Evolutionary conservation across 352 stramenopile genomes (phyloP), one percentile per base, ranked within the genome.

Genomic region (Phytophthora aleatoria): DNA sequence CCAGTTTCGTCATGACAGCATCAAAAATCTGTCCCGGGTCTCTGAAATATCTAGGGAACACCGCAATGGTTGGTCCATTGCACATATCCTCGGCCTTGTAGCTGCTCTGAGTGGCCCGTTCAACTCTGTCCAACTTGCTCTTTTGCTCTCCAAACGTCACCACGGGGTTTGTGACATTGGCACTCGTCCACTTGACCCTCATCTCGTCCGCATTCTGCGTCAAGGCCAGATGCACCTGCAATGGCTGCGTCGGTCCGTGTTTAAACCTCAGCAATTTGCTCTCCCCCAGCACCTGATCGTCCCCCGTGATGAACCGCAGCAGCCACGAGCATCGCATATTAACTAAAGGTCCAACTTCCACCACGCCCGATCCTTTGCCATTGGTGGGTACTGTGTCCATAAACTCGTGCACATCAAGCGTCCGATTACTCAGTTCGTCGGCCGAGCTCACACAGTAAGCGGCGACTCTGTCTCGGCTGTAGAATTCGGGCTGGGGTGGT

Each of bases 131-230:
- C 41, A 75, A 43, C 5, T 68, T 67, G 0, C 71, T 45, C 11
- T 43, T 51, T 9, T 64, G 15, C 27, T 68, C 64, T 24, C 75
- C 73, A 45, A 77, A 85, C 12, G 62, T 44, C 54, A 89, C 77
- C 12, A 75, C 57, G 9, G 77, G 75, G 15, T 61, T 57, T 7
- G 55, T 53, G n/a, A 87, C 73, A 28, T 69, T 57, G 33, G 50
- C 75, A 54, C 77, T 87, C 16, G 77, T 71, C 80, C 80, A 89
- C 44, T 77, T 76, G 42, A 89, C 75, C 13, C 77, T 64, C 73
- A 89, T 87, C 57, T 83, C 58, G 13, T 69, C 71, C 1, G 44
- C 4, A 10, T 71, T 71, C 10, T 64, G 42, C 24, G 76, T 82
- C 5, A 79, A 55, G 4, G 76, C 62, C 26, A 85, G 49, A 56